Evolutionary conservation across 768 basidiomycete genomes (phyloP).

Genomic region (Collybiopsis confluens): DNA sequence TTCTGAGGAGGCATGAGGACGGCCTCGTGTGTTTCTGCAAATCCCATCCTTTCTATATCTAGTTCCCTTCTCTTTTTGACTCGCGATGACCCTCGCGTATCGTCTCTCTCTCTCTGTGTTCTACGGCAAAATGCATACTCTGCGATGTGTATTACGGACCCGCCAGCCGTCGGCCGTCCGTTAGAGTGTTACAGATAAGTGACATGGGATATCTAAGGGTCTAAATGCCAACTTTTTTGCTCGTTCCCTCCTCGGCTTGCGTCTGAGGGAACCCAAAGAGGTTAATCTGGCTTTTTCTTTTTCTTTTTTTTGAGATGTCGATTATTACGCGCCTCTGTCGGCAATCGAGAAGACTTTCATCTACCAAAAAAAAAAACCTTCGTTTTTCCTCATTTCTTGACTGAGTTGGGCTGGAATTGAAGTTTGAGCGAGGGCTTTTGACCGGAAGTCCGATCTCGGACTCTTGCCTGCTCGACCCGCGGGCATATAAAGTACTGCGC

Average conservation of each 20-base stretch:
- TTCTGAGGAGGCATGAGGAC: neutral
- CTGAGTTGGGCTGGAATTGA: neutral
- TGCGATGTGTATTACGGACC: neutral
- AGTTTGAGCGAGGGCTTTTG: neutral
- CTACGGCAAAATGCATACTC: neutral
- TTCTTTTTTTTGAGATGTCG: too few species aligned
- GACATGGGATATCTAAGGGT: too few species aligned
- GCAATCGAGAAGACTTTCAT: conserved; percentile 27
- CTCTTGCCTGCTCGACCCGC: conserved; percentile 22
- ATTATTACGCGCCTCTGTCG: conserved; percentile 40
- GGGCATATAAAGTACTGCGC: neutral
- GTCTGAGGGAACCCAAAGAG: neutral
- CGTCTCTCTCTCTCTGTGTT: neutral
- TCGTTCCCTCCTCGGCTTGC: neutral
- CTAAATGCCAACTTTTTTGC: neutral
- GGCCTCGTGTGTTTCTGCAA: conserved; percentile 8
- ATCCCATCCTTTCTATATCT: neutral
- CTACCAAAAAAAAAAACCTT: conserved; percentile 4
- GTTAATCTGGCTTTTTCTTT: conserved; percentile 21
- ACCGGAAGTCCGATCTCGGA: conserved; percentile 8
- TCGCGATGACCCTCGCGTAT: conserved; percentile 1
- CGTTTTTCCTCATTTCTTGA: neutral
- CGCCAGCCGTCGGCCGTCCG: neutral
- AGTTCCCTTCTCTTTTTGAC: conserved; percentile 1
- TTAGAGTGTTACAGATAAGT: too few species aligned